phyloP scores from a whole-genome alignment of 176 grass and related monocot species.

The Metroxylon sagu region DNA sequence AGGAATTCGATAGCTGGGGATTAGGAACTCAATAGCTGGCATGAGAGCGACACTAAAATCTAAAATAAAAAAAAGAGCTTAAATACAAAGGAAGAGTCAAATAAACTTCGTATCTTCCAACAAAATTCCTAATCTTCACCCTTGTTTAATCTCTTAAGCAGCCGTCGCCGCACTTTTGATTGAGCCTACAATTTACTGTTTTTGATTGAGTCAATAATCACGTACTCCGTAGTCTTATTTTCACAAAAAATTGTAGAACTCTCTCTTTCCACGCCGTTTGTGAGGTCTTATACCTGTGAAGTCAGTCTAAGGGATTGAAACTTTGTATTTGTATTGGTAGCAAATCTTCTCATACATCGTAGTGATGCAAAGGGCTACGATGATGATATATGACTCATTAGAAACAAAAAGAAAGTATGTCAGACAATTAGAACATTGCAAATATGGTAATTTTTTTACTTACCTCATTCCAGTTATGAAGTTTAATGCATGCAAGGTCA shows the following conservation, averaged over 20 bases:
- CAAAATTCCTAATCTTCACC: too few species aligned
- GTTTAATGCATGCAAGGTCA: too few species aligned
- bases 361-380: too few species aligned
- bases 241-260: constrained; percentile 1
- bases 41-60: constrained; percentile 22
- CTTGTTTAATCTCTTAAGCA: too few species aligned
- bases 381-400: too few species aligned
- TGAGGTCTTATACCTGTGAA: not conserved
- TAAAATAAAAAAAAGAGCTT: constrained; percentile 4
- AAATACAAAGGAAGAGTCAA: constrained; percentile 5
- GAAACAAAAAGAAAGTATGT: too few species aligned
- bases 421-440: too few species aligned
- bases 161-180: not conserved
- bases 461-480: too few species aligned
- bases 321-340: not conserved
- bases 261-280: not conserved
- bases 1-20: not conserved
- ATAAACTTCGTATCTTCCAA: too few species aligned
- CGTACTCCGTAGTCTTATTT: constrained; percentile 1
- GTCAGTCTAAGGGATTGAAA: too few species aligned
- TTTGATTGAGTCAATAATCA: constrained; percentile 28
- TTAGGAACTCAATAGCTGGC: constrained; percentile 17
- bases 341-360: not conserved
- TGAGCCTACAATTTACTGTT: constrained; percentile 6
- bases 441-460: too few species aligned